Evolutionary conservation across 805 yeast species (phyloP).

Genomic region (Ogataea glucozyma): DNA sequence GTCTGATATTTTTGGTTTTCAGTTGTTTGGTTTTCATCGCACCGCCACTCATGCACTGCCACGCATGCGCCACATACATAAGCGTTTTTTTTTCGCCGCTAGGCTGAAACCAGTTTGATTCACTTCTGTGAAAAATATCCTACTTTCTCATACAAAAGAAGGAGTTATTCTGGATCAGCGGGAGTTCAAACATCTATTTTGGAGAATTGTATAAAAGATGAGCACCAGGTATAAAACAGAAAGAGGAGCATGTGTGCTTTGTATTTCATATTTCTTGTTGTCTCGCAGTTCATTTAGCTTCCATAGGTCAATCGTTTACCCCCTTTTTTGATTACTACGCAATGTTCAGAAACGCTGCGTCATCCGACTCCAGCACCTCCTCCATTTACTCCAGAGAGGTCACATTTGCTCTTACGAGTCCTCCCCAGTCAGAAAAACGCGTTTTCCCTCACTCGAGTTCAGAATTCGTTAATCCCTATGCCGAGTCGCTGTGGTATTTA

Average conservation of each 20-base stretch:
- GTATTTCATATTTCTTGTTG: no score
- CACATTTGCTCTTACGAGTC: neutral
- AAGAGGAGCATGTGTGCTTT: no score
- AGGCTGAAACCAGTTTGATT: constrained; percentile 5
- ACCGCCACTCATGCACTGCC: constrained; percentile 1
- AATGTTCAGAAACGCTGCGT: constrained; percentile 3
- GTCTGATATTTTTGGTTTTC: no score
- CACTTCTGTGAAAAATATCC: constrained; percentile 4
- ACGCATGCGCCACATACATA: constrained; percentile 2
- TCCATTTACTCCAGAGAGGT: constrained; percentile 21
- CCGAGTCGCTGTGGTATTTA: constrained; percentile 43
- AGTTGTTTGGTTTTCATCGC: no score
- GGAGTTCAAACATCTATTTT: no score
- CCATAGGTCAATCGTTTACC: no score
- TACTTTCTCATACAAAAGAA: neutral
- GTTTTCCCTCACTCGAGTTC: neutral
- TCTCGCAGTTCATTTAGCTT: no score
- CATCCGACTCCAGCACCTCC: constrained; percentile 12
- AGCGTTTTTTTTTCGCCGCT: neutral
- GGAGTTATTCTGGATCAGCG: neutral
- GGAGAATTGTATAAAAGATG: no score
- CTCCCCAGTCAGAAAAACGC: neutral
- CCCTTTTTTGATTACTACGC: neutral
- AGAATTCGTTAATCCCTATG: constrained; percentile 39
- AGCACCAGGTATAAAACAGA: no score